Evolutionary conservation across 805 yeast species (phyloP).

Genomic region (Yarrowia yakushimensis): DNA sequence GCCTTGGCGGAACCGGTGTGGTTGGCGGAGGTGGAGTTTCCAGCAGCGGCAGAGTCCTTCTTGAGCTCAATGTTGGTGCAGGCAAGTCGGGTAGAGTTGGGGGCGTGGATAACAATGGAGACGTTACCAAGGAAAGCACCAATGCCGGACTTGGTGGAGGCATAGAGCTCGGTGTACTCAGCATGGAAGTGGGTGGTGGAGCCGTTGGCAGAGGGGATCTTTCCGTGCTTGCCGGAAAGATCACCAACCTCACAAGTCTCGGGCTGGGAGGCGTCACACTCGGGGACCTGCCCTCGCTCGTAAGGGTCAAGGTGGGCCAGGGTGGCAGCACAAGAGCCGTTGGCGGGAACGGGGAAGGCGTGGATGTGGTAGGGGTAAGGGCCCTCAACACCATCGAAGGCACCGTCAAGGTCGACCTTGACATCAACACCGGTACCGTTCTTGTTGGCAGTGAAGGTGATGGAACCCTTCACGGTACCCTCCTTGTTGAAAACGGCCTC

Average conservation of each 20-base stretch:
- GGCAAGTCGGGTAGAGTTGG: conserved; percentile 54
- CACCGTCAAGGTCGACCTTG: conserved; percentile 63
- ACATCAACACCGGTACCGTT: conserved; percentile 57
- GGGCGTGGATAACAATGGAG: conserved; percentile 51
- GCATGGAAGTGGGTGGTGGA: conserved; percentile 43
- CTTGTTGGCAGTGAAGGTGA: conserved; percentile 53
- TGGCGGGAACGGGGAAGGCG: conserved; percentile 50
- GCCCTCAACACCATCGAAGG: conserved; percentile 59
- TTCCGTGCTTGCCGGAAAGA: conserved; percentile 74
- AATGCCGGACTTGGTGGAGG: conserved; percentile 56
- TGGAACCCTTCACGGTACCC: conserved; percentile 48
- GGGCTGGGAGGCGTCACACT: conserved; percentile 49
- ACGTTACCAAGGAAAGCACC: conserved; percentile 51
- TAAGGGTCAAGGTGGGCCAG: conserved; percentile 65
- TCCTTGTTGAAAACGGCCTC: conserved; percentile 57
- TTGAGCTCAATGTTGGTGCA: conserved; percentile 52
- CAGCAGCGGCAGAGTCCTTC: conserved; percentile 3
- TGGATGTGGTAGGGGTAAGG: conserved; percentile 71
- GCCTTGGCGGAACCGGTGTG: background rate
- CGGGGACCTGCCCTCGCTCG: conserved; percentile 46
- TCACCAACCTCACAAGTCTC: conserved; percentile 73
- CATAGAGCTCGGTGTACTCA: conserved; percentile 59
- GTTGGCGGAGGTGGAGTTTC: conserved; percentile 12
- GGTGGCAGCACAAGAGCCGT: conserved; percentile 52
- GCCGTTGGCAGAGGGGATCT: conserved; percentile 52